Evolutionary conservation across 2,329 filamentous ascomycete species (phyloP).

Genomic region (Cercospora zeina): DNA sequence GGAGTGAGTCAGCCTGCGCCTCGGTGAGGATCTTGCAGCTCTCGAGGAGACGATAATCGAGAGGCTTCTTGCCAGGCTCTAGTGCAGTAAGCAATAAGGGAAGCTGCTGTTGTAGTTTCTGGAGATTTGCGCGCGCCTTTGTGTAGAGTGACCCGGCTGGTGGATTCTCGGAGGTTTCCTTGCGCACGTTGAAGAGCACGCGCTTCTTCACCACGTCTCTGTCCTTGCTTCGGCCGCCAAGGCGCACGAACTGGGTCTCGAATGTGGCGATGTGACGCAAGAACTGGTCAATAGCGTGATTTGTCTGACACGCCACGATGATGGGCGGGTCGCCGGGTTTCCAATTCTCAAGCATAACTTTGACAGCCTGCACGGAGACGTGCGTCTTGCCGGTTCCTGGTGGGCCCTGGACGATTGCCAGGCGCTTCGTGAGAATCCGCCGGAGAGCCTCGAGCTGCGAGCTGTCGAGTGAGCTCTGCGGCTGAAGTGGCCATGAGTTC

Average conservation of each 20-base stretch:
- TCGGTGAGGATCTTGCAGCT: slow-evolving; percentile 60
- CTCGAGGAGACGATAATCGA: slow-evolving; percentile 58
- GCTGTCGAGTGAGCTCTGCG: slow-evolving; percentile 59
- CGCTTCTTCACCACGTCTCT: slow-evolving; percentile 61
- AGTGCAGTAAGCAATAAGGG: slow-evolving; percentile 48
- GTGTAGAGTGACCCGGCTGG: slow-evolving; percentile 46
- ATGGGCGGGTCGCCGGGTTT: slow-evolving; percentile 63
- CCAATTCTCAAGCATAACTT: slow-evolving; percentile 63
- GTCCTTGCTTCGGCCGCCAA: slow-evolving; percentile 70
- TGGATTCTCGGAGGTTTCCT: slow-evolving; percentile 36
- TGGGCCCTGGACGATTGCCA: slow-evolving; percentile 81
- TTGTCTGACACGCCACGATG: slow-evolving; percentile 81
- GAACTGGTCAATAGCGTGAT: slow-evolving; percentile 85
- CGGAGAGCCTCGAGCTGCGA: slow-evolving; percentile 70
- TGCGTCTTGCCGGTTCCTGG: slow-evolving; percentile 78
- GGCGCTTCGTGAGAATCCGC: slow-evolving; percentile 67
- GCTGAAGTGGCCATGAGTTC: slow-evolving; percentile 53
- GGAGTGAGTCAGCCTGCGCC: slow-evolving; percentile 64
- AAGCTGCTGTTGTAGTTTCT: slow-evolving; percentile 47
- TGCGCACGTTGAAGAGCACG: slow-evolving; percentile 65
- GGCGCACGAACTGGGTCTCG: slow-evolving; percentile 62
- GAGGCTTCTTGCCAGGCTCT: slow-evolving; percentile 44
- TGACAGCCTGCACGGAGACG: slow-evolving; percentile 71
- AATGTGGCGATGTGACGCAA: slow-evolving; percentile 64
- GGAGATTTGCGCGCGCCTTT: slow-evolving; percentile 47